These are phyloP conservation scores for Aspergillus sp. DNA, from an alignment of 2,329 filamentous ascomycete species.

Conservation along the genomic window DNA sequence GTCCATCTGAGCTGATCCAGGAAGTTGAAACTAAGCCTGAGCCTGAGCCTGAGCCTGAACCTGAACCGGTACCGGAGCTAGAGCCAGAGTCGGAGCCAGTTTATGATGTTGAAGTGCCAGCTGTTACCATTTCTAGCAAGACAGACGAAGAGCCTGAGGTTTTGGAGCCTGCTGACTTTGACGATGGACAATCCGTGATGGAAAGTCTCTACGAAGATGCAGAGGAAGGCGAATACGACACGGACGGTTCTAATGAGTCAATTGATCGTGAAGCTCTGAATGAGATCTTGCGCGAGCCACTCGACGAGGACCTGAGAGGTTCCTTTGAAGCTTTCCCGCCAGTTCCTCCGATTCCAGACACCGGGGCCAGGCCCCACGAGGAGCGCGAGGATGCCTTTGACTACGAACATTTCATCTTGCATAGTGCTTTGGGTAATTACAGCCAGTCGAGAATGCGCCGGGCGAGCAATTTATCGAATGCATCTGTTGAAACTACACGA, in stretches of 20 bases:
- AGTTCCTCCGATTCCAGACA: constrained; percentile 43
- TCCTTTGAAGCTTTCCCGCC: constrained; percentile 29
- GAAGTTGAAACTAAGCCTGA: too few species aligned
- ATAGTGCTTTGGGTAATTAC: constrained; percentile 76
- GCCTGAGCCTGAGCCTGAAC: too few species aligned
- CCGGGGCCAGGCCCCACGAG: constrained; percentile 71
- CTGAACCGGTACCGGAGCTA: background rate
- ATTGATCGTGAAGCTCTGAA: constrained; percentile 62
- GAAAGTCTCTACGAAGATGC: constrained; percentile 41
- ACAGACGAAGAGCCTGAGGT: constrained; percentile 2
- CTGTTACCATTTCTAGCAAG: background rate
- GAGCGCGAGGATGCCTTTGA: constrained; percentile 94
- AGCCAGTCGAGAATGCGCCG: constrained; percentile 26
- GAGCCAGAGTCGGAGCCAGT: constrained; percentile 9
- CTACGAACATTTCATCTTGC: constrained; percentile 92
- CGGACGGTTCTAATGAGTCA: constrained; percentile 33
- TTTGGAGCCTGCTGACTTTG: background rate
- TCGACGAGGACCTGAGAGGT: constrained; percentile 35
- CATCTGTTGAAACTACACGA: constrained; percentile 49
- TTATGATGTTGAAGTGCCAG: constrained; percentile 9
- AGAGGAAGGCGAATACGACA: constrained; percentile 35
- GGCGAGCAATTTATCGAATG: constrained; percentile 35
- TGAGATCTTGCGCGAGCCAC: constrained; percentile 46
- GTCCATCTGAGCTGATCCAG: too few species aligned
- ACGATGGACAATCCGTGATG: constrained; percentile 25